A percentile compares a stretch with the other conserved stretches of the same genome.
These are phyloP conservation scores for Echinochloa phyllopogon DNA, from an alignment of 176 grass and related monocot genomes.

Conservation along the genomic window DNA sequence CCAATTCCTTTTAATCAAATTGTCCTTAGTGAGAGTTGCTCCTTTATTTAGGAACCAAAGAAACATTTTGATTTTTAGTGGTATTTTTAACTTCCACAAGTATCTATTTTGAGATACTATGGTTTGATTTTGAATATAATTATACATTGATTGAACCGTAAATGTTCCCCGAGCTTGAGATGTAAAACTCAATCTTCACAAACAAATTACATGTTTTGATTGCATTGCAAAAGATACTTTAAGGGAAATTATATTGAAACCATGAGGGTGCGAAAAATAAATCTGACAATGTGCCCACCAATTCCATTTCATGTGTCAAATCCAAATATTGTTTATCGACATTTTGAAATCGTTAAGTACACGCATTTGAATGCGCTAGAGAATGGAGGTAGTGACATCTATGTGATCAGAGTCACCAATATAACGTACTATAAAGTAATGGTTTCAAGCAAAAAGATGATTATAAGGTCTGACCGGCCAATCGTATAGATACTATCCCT, in stretches of 20 bases:
- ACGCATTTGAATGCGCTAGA: background rate
- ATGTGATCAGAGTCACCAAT: background rate
- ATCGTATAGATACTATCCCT: background rate
- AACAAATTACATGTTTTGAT: background rate
- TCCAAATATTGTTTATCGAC: background rate
- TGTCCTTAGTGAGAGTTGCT: too few relatives aligned
- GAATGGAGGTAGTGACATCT: background rate
- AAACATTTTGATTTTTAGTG: too few relatives aligned
- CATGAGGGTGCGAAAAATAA: background rate
- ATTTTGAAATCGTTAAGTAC: slow-evolving; percentile 4
- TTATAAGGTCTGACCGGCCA: background rate
- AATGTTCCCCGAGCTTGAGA: background rate
- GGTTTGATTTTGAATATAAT: too few relatives aligned
- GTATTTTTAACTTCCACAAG: too few relatives aligned
- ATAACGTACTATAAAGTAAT: background rate
- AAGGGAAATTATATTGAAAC: background rate
- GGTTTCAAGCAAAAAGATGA: background rate
- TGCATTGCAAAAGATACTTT: background rate
- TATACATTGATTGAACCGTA: too few relatives aligned
- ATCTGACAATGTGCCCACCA: background rate
- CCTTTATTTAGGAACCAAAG: too few relatives aligned
- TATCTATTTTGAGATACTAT: too few relatives aligned
- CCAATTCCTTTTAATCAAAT: too few relatives aligned
- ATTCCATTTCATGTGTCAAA: background rate
- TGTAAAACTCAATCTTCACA: background rate